Base-by-base conservation (phyloP, 208 protist genomes). In the Trypanosoma scelopori region DNA sequence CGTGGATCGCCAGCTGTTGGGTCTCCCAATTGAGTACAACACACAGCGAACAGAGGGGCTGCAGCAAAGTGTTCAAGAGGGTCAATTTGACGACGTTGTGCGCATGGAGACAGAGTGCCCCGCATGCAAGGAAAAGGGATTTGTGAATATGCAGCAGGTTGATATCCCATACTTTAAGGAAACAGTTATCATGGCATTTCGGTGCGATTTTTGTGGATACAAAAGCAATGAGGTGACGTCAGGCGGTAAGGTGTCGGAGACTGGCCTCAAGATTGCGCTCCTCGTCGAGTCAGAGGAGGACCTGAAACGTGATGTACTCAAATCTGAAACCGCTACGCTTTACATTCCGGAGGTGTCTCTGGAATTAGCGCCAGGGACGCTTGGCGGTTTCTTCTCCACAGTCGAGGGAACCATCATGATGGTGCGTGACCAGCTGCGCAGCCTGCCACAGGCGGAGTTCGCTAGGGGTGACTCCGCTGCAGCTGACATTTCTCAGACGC, bases 161-260 rank as follows among this genome's bases (percentile, higher is more conserved):
- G 73, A 96, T 35, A 98, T 98, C 47, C 97, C 97, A 5, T 87
- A 97, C 71, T 98, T 98, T 80, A 98, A 98, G 64, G 84, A 98
- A 57, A 94, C 93, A 0, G 65, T 98, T 30, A 92, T 98, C 45
- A 97, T 98, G 91, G 82, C 89, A 37, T 97, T 96, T 67, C 83
- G 77, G 30, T 98, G 97, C 69, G 90, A 97, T 23, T 78, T 79
- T 51, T 98, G 97, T 71, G 95, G 95, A 3, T 98, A 95, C 76
- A 96, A 89, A 51, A 96, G 78, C 69, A 97, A 92, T 63, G 97
- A 98, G 68, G 85, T 98, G 61, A 98, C 98, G 71, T 84, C 82
- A 1, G 92, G 93, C 23, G 97, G 97, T 15, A 81, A 63, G 30
- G 94, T 98, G 47, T 74, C 79, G 0, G 71, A 84, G 37, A 85